Evolutionary conservation across 495 filamentous ascomycete genomes (phyloP).

Genomic region (Geopyxis carbonaria): DNA sequence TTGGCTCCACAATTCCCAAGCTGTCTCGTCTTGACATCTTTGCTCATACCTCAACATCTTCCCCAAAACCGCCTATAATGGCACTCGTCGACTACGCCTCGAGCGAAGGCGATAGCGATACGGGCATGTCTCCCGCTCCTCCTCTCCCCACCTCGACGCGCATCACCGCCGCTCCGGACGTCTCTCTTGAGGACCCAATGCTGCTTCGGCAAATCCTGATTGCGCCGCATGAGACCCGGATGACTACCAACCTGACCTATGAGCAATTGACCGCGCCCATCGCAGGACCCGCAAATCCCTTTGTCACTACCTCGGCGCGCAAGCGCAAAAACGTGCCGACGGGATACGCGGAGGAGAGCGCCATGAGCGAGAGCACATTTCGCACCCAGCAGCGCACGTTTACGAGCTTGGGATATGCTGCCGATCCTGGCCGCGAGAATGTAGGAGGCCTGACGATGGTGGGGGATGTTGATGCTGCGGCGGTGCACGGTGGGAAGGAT

Average conservation of each 20-base stretch:
- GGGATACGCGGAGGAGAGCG: constrained; percentile 71
- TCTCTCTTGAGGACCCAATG: constrained; percentile 26
- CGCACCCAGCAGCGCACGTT: constrained; percentile 62
- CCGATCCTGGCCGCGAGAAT: constrained; percentile 15
- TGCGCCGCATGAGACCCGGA: constrained; percentile 15
- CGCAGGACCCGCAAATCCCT: constrained; percentile 67
- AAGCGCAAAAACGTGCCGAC: constrained; percentile 88
- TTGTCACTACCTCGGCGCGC: constrained; percentile 38
- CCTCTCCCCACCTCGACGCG: constrained; percentile 7
- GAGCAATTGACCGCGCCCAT: constrained; percentile 48
- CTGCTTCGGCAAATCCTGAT: constrained; percentile 23
- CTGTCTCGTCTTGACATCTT: too few species aligned
- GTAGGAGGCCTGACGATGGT: constrained; percentile 30
- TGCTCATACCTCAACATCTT: too few species aligned
- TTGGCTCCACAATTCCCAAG: too few species aligned
- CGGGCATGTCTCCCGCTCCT: constrained; percentile 10
- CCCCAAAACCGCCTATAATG: too few species aligned
- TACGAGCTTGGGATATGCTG: constrained; percentile 44
- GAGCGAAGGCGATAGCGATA: constrained; percentile 20
- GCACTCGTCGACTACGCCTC: constrained; percentile 21
- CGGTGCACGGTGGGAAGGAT: constrained; percentile 37
- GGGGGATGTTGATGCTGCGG: constrained; percentile 36
- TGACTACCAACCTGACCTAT: constrained; percentile 34
- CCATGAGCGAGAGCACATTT: constrained; percentile 79
- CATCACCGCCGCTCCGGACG: constrained; percentile 23